Evolutionary conservation across 257 asterid species (phyloP).

Genomic region (Solanum piurae): DNA sequence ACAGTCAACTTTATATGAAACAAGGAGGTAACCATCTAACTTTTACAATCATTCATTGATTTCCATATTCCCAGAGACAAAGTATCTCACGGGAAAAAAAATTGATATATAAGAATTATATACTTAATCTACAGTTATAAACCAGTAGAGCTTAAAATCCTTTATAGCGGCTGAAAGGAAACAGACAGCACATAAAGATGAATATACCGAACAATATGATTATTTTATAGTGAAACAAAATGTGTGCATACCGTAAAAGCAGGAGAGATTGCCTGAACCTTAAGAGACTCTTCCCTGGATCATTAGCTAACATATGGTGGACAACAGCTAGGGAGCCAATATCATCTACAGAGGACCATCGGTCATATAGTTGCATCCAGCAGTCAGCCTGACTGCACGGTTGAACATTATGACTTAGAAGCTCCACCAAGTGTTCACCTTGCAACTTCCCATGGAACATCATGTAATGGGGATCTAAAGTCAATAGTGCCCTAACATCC

Average conservation of each 20-base stretch:
- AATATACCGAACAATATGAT: background rate
- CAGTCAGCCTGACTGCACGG: constrained; percentile 90
- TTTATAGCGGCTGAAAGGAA: background rate
- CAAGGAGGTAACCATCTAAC: background rate
- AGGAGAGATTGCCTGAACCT: constrained; percentile 88
- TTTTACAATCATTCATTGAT: background rate
- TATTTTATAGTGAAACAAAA: background rate
- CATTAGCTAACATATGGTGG: constrained; percentile 85
- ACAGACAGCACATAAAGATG: background rate
- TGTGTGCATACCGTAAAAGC: constrained; percentile 46
- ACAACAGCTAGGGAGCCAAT: constrained; percentile 92
- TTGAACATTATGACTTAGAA: constrained; percentile 43
- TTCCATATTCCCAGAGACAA: background rate
- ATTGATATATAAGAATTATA: background rate
- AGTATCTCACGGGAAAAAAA: background rate
- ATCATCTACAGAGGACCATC: constrained; percentile 95
- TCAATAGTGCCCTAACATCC: constrained; percentile 75
- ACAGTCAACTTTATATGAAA: background rate
- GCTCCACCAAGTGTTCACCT: constrained; percentile 64
- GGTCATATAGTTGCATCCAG: constrained; percentile 87
- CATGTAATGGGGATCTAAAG: constrained; percentile 72
- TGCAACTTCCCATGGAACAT: constrained; percentile 80
- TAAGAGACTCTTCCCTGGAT: constrained; percentile 79
- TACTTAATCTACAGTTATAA: background rate
- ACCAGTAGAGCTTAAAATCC: background rate